These are phyloP conservation scores for Reutealis trisperma DNA, from an alignment of 345 rosid species.

Conservation along the genomic window DNA sequence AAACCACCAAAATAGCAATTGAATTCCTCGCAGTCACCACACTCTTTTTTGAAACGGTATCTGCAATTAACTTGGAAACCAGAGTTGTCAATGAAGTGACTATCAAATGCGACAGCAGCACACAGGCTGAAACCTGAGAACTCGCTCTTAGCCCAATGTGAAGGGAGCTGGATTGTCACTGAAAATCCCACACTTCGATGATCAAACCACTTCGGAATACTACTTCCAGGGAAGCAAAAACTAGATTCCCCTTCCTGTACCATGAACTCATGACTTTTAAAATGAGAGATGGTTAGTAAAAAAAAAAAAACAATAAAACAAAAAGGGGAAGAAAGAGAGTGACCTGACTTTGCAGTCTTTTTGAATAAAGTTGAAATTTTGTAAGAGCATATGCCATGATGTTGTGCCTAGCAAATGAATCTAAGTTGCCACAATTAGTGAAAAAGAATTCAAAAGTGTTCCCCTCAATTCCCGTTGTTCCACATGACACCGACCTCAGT, in stretches of 20 bases:
- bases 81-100: no score
- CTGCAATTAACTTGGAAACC: not conserved
- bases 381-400: not conserved
- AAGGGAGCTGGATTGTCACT: not conserved
- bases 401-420: not conserved
- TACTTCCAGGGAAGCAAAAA: not conserved
- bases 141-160: not conserved
- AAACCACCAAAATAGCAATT: not conserved
- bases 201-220: not conserved
- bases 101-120: not conserved
- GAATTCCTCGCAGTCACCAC: not conserved
- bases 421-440: not conserved
- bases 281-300: no score
- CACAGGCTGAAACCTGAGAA: not conserved
- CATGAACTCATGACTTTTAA: not conserved
- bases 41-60: constrained; percentile 1
- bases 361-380: not conserved
- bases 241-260: not conserved
- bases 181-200: not conserved
- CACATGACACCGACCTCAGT: not conserved
- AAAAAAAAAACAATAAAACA: not conserved
- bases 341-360: not conserved
- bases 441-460: not conserved
- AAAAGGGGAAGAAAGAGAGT: not conserved
- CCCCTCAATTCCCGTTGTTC: not conserved